Conservation (phyloP, 768 basidiomycete species). For the Dictyophora rubrovolvata region DNA sequence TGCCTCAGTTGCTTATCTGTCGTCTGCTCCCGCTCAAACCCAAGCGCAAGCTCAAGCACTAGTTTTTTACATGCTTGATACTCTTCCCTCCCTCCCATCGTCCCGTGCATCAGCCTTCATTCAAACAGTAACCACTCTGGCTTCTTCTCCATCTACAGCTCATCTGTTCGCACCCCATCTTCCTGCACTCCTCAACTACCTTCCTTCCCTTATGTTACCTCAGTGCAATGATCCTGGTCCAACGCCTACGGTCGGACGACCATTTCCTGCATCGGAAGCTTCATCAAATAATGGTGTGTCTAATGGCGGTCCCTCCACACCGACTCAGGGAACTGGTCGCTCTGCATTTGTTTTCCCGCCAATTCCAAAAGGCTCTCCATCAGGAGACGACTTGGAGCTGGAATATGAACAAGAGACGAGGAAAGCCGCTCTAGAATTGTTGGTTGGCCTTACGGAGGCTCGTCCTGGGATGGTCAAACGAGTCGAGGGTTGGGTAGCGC, state of each 20-base stretch:
- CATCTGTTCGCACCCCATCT: constrained; percentile 66
- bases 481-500: constrained; percentile 59
- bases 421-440: constrained; percentile 69
- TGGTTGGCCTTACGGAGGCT: constrained; percentile 73
- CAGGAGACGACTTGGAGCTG: constrained; percentile 26
- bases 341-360: constrained; percentile 33
- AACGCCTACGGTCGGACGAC: constrained; percentile 41
- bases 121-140: constrained; percentile 50
- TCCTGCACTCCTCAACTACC: constrained; percentile 53
- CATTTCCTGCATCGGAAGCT: constrained; percentile 22
- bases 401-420: constrained; percentile 63
- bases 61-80: constrained; percentile 65
- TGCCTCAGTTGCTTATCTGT: constrained; percentile 60
- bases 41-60: constrained; percentile 50
- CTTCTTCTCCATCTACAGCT: constrained; percentile 45
- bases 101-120: constrained; percentile 55
- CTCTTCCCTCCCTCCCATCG: constrained; percentile 49
- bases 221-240: constrained; percentile 38
- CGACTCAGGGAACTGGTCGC: constrained; percentile 12
- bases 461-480: constrained; percentile 58
- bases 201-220: constrained; percentile 64
- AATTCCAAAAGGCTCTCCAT: constrained; percentile 26
- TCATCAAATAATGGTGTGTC: constrained; percentile 9
- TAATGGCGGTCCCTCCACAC: constrained; percentile 13
- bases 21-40: constrained; percentile 49